These are phyloP conservation scores for Pseudocercospora macadamiae DNA, from an alignment of 2,329 filamentous ascomycete species.

Conservation along the genomic window DNA sequence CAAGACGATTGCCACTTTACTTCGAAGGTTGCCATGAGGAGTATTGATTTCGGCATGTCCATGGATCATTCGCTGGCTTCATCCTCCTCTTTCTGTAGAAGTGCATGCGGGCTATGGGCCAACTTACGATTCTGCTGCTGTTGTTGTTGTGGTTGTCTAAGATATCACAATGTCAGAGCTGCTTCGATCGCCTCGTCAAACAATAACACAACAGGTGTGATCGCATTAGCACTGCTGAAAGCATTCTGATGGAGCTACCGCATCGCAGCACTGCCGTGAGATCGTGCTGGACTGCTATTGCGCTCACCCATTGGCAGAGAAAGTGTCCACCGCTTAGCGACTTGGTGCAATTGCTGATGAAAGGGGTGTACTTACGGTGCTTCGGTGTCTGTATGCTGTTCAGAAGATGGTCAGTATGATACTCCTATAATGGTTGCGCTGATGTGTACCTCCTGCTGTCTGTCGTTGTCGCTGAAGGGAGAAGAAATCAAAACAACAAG, in stretches of 20 bases:
- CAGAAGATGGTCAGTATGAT: neutral
- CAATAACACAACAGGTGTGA: too few relatives aligned
- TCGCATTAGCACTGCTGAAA: too few relatives aligned
- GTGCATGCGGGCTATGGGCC: neutral
- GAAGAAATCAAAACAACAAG: neutral
- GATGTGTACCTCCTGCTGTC: neutral
- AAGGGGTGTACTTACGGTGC: neutral
- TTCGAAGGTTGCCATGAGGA: too few relatives aligned
- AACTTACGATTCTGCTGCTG: neutral
- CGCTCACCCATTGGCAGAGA: too few relatives aligned
- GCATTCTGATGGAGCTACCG: too few relatives aligned
- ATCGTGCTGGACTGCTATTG: too few relatives aligned
- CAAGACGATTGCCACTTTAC: too few relatives aligned
- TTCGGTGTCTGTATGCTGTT: neutral
- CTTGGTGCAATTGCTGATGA: too few relatives aligned
- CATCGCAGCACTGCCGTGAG: too few relatives aligned
- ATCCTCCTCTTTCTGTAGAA: constrained; percentile 8
- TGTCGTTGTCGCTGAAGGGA: neutral
- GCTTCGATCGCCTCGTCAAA: neutral
- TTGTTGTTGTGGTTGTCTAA: neutral
- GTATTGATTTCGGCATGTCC: too few relatives aligned
- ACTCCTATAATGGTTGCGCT: neutral
- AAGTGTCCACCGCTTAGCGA: too few relatives aligned
- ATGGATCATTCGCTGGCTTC: constrained; percentile 7
- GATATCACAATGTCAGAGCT: neutral